A percentile compares a stretch with the other conserved stretches of the same genome.
Evolutionary conservation across 2,329 filamentous ascomycete species (phyloP).

Genomic region (Clathrospora elynae): DNA sequence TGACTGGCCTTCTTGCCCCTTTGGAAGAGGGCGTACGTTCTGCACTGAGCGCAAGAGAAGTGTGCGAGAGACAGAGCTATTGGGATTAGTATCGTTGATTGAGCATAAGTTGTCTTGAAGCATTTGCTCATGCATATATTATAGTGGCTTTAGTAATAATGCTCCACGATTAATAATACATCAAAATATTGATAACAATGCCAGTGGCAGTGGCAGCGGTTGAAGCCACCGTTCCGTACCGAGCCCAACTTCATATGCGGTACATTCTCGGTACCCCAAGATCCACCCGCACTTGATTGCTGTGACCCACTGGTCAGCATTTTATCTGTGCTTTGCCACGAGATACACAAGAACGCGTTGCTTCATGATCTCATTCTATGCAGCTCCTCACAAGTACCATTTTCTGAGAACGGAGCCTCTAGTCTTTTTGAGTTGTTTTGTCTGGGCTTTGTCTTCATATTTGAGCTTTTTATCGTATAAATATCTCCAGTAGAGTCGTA

Average conservation of each 20-base stretch:
- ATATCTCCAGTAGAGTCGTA: too few relatives aligned
- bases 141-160: not conserved
- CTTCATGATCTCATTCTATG: not conserved
- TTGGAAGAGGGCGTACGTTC: too few relatives aligned
- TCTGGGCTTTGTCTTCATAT: too few relatives aligned
- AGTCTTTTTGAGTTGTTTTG: too few relatives aligned
- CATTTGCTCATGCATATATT: not conserved
- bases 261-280: slow-evolving; percentile 9
- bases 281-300: slow-evolving; percentile 5
- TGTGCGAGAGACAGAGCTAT: too few relatives aligned
- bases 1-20: too few relatives aligned
- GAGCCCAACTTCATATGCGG: slow-evolving; percentile 9
- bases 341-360: not conserved
- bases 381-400: too few relatives aligned
- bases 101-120: too few relatives aligned
- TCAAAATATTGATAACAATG: not conserved
- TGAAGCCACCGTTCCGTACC: slow-evolving; percentile 17
- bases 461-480: too few relatives aligned
- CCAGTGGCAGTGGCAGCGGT: slow-evolving; percentile 2
- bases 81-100: too few relatives aligned
- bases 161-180: not conserved
- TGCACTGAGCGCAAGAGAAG: too few relatives aligned
- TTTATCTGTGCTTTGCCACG: slow-evolving; percentile 7
- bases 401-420: too few relatives aligned
- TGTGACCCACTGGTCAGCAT: not conserved